Conservation (phyloP, 208 protist species). For the Leptomonas seymouri region DNA sequence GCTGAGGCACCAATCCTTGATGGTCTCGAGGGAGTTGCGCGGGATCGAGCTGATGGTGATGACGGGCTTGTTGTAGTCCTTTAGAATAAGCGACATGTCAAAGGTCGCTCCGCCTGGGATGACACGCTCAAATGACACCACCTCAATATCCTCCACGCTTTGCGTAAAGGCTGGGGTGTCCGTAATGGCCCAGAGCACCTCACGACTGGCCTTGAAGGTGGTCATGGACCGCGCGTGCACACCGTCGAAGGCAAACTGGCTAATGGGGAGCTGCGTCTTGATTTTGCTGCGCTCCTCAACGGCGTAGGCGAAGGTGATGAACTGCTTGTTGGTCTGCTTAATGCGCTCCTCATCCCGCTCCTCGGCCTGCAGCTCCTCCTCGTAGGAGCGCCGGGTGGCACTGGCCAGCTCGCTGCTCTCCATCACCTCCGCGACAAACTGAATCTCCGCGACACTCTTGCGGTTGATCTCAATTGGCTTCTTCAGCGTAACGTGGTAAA, state of each 20-base stretch:
- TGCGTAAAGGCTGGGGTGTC: conserved; percentile 95
- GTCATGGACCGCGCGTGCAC: conserved; percentile 78
- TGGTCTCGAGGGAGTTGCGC: conserved; percentile 47
- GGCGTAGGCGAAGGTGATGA: conserved; percentile 73
- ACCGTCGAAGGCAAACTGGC: conserved; percentile 86
- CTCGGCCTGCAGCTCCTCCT: conserved; percentile 83
- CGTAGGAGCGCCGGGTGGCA: conserved; percentile 54
- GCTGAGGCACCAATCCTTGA: conserved; percentile 87
- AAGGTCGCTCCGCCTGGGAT: conserved; percentile 92
- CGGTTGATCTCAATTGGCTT: conserved; percentile 97
- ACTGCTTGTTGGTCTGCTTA: conserved; percentile 84
- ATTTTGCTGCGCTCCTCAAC: conserved; percentile 78
- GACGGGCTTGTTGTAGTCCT: conserved; percentile 93
- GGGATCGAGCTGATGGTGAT: conserved; percentile 74
- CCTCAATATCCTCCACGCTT: conserved; percentile 93
- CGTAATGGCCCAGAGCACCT: conserved; percentile 85
- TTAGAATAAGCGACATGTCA: conserved; percentile 98
- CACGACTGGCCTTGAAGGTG: conserved; percentile 71
- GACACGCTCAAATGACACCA: conserved; percentile 95
- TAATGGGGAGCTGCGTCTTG: conserved; percentile 77
- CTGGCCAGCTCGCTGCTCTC: conserved; percentile 81
- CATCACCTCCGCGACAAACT: conserved; percentile 98
- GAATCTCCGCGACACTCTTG: conserved; percentile 95
- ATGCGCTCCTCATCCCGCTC: conserved; percentile 72
- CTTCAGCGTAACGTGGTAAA: conserved; percentile 97